Base-by-base conservation (phyloP, 371 early-diverging fungal species). In the Fennellomyces sp. region DNA sequence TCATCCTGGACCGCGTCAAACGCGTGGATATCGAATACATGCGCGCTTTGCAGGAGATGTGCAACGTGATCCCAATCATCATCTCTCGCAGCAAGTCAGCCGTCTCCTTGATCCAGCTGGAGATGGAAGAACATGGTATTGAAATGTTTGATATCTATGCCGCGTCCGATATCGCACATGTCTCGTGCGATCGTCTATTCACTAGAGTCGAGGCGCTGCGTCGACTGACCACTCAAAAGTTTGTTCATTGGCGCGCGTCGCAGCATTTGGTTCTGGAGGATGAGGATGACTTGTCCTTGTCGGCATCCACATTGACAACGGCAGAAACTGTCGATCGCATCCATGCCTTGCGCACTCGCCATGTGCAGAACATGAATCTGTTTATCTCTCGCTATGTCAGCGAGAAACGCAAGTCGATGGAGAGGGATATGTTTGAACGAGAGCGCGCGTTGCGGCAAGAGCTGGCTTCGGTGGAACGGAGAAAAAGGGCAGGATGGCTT, bases 11-110 rank as follows among this genome's bases (percentile, higher is more conserved):
- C 65, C 75, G 88, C 27, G 38, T 88, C 10, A 87, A 88, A 64
- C 80, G 87, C 33, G 86, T 88, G n/a, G 92, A 91, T 65, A 68
- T 89, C 38, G 91, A 90, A 67, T 90, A 82, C 68, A 84, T 89
- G 85, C 78, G 82, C 27, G 64, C 73, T 8, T 65, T 89, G n/a
- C 78, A 80, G 25, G 76, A 82, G 27, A 61, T 82, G 52, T 81
- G 82, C 60, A 84, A 81, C 65, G 71, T 89, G 47, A 74, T 89
- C 28, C 91, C 89, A 2, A 75, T 88, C 42, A 82, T 89, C 52
- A 68, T 84, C 42, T 86, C 87, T 61, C 63, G 84, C 47, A 94
- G 94, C 66, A 82, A 83, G 23, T 78, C 41, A 4, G n/a, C 39
- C 15, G 17, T 39, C 5, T 45, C 45, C 4, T 45, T 45, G 6